phyloP scores from a whole-genome alignment of 371 early-diverging fungal genomes.

The Mortierella polycephala region DNA sequence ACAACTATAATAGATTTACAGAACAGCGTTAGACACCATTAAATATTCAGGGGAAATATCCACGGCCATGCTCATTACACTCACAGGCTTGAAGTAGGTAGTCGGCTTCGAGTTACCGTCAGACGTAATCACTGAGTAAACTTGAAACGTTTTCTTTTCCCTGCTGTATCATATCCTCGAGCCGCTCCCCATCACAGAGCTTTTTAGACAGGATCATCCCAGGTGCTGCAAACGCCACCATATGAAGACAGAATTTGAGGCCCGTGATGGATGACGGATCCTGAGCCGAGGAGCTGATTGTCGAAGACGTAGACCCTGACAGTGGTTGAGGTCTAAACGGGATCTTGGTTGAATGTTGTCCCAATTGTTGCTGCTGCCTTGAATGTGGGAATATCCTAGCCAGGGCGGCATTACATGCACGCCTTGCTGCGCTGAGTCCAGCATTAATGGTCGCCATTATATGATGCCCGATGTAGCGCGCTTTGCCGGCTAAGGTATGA shows the following conservation, averaged over 20 bases:
- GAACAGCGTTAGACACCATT: no score
- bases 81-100: no score
- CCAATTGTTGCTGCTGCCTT: neutral
- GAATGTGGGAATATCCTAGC: conserved; percentile 17
- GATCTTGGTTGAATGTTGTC: conserved; percentile 4
- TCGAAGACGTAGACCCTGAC: neutral
- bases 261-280: conserved; percentile 37
- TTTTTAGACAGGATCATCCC: conserved; percentile 42
- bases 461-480: neutral
- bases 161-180: conserved; percentile 29
- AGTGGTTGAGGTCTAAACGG: conserved; percentile 21
- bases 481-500: neutral
- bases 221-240: conserved; percentile 48
- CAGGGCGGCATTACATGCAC: conserved; percentile 11
- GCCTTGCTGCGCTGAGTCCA: conserved; percentile 13
- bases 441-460: conserved; percentile 4
- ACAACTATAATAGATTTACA: no score
- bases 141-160: no score
- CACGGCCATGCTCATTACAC: no score
- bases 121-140: no score
- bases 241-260: conserved; percentile 49
- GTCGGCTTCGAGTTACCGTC: no score
- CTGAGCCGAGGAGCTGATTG: neutral
- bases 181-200: conserved; percentile 40
- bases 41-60: no score